Evolutionary conservation across 768 basidiomycete species (phyloP).

Genomic region (Naganishia vaughanmartiniae): DNA sequence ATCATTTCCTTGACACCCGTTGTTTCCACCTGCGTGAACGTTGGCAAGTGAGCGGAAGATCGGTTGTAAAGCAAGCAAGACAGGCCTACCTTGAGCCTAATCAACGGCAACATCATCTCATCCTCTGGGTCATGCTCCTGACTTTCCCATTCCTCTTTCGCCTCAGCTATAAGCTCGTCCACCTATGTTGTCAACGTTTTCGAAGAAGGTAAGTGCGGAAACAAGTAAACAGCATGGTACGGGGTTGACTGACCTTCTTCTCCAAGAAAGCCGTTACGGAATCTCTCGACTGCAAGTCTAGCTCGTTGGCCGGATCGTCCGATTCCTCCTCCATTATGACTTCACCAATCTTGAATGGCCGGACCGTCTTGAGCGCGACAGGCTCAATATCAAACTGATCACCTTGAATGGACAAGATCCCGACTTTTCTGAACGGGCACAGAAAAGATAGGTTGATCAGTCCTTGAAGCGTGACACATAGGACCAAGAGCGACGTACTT

Average conservation of each 20-base stretch:
- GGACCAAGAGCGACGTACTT: slow-evolving; percentile 61
- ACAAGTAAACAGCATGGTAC: neutral
- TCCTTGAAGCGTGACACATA: neutral
- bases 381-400: slow-evolving; percentile 83
- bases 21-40: slow-evolving; percentile 68
- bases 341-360: slow-evolving; percentile 89
- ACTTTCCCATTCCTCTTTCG: slow-evolving; percentile 42
- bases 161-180: slow-evolving; percentile 64
- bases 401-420: slow-evolving; percentile 78
- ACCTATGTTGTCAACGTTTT: slow-evolving; percentile 57
- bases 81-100: slow-evolving; percentile 69
- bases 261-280: slow-evolving; percentile 79
- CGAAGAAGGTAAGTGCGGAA: neutral
- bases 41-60: slow-evolving; percentile 9
- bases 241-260: slow-evolving; percentile 58
- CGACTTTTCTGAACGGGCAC: slow-evolving; percentile 70
- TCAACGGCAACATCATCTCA: slow-evolving; percentile 70
- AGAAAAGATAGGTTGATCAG: no score
- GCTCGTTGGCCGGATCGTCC: slow-evolving; percentile 70
- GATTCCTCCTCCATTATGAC: slow-evolving; percentile 71
- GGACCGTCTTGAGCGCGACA: slow-evolving; percentile 81
- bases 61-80: neutral
- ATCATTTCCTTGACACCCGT: slow-evolving; percentile 86
- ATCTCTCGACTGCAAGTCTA: slow-evolving; percentile 68
- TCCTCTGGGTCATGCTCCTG: slow-evolving; percentile 35